Evolutionary conservation across 495 filamentous ascomycete genomes (phyloP), one percentile per base, ranked within the genome.

Genomic region (Penicillium desertorum): DNA sequence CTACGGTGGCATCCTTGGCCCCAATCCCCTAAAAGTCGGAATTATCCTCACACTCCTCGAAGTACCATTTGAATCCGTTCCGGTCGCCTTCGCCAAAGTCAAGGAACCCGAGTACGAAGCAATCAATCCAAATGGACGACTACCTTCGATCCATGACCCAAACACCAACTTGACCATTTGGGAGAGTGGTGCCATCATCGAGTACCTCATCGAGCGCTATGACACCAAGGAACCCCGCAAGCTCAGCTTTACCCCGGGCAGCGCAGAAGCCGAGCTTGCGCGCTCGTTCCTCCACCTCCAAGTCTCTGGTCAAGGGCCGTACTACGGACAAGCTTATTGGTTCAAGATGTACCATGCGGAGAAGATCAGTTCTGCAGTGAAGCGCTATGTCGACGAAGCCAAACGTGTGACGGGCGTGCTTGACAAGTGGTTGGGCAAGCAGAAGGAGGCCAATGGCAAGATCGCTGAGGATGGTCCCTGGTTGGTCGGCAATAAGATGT

Each of bases 81-180:
- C 53, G 0, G 30, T 82, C 51, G 52, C 68, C n/a, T 71, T 81
- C 42, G 17, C 58, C 9, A 79, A 83, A 0, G 61, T 84, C 49
- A 90, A 89, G 69, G 60, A 71, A n/a, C 58, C 66, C 11, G 62
- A 62, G 0, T 89, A 77, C 62, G 56, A 69, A 1, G 63, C 69
- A 17, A 58, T 86, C 67, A 89, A 88, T 62, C 86, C 85, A 47
- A 89, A 90, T 65, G 87, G 86, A 17, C 84, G 87, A 11, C 51
- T 71, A 10, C 74, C 75, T 25, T 64, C 72, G 20, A 80, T 88
- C 56, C 61, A 85, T 16, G 86, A 88, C 64, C 76, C 79, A 17
- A 88, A 89, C 70, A 84, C 78, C 1, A 75, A 65, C 58, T 57
- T 88, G 47, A 83, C 71, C 0, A 63, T 89, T 8, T 88, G 83